These are phyloP conservation scores for Rhizopus delemar DNA, from an alignment of 371 early-diverging fungal species.

Conservation along the genomic window DNA sequence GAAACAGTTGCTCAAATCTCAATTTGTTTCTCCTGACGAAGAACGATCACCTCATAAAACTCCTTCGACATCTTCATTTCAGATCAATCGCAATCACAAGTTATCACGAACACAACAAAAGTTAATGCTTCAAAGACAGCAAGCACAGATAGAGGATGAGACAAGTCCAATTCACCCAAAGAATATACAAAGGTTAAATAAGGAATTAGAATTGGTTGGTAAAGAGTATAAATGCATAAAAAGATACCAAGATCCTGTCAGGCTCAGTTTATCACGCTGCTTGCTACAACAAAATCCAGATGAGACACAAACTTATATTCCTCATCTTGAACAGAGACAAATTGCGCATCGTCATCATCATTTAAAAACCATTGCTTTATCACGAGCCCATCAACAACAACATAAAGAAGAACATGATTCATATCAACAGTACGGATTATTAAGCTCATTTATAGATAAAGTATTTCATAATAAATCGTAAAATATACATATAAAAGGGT, in stretches of 20 bases:
- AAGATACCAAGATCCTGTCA: conserved; percentile 45
- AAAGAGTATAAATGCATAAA: conserved; percentile 44
- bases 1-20: conserved; percentile 18
- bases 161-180: conserved; percentile 49
- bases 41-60: not conserved
- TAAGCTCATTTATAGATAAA: conserved; percentile 11
- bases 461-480: conserved; percentile 8
- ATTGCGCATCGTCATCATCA: conserved; percentile 26
- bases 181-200: conserved; percentile 51
- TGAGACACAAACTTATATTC: conserved; percentile 1
- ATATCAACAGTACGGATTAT: not conserved
- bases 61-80: not conserved
- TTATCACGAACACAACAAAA: conserved; percentile 60
- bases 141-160: conserved; percentile 51
- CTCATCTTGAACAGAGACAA: conserved; percentile 26
- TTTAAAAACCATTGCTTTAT: conserved; percentile 22
- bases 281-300: conserved; percentile 8
- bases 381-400: conserved; percentile 5
- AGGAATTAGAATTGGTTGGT: conserved; percentile 50
- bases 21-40: conserved; percentile 19
- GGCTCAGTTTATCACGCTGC: conserved; percentile 36
- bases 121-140: conserved; percentile 51
- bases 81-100: not conserved
- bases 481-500: no score
- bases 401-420: not conserved